Base-by-base conservation (phyloP, 2,329 filamentous ascomycete species). In the Basipetospora chlamydospora region DNA sequence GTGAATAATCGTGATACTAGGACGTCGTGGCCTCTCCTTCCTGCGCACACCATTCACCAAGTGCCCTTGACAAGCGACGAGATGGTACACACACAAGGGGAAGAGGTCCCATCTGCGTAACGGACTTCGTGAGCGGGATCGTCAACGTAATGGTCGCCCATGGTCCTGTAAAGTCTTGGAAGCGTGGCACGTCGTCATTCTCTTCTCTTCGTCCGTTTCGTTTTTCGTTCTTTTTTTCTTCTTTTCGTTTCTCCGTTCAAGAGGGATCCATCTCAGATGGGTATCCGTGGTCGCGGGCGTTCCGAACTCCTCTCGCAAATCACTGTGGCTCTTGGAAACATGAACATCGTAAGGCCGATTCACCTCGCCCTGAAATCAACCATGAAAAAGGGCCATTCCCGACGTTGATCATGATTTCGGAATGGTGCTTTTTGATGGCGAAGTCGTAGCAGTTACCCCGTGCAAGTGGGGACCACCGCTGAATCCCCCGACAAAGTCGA, bases 1-100 rank as follows among this genome's bases (percentile, higher is more conserved):
- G 25, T 37, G 28, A 37, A 37, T 30, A 37, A 30, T 37, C 35
- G 23, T 37, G 22, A 37, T 37, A 30, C 15, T 31, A 15, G 11
- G 18, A 13, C 10, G 26, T 15, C 35, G 16, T 20, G 21, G 17
- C 34, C 17, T 36, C 17, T 30, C 35, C 20, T 23, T 6, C 26
- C 26, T 21, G 13, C 28, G 10, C 15, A 10, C 26, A 18, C n/a
- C 35, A 9, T 31, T 18, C 15, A 9, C 6, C n/a, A 12, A 9
- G 6, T 12, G 16, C 7, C 11, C 15, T 16, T 17, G 15, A 11
- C 22, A 25, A n/a, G 13, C 11, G n/a, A 26, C 16, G 22, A 22
- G n/a, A 26, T 22, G 15, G 26, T 11, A 34, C 17, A 11, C 15
- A 11, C 33, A 26, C 16, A 20, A 8, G 26, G 21, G 12, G 22